Conservation (phyloP, 345 rosid species). For the Triadica sebifera region DNA sequence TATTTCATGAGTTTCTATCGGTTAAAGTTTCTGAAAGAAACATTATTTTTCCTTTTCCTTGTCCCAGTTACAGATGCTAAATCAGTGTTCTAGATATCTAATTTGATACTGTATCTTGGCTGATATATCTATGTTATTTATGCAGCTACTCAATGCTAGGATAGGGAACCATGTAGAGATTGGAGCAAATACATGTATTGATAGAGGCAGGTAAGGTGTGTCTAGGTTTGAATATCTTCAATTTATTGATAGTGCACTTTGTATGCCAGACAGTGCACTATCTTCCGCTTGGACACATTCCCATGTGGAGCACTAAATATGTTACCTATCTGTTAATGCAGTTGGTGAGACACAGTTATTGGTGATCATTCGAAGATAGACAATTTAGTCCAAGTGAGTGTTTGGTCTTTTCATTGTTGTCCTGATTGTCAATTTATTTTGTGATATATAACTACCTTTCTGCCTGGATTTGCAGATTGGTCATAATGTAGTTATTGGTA, state of each 20-base stretch:
- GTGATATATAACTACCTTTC: conserved; percentile 6
- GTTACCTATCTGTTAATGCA: conserved; percentile 33
- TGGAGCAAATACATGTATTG: conserved; percentile 86
- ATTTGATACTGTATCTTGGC: conserved; percentile 11
- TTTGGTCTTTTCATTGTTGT: conserved; percentile 10
- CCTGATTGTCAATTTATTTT: neutral
- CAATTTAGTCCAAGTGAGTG: conserved; percentile 74
- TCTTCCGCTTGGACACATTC: neutral
- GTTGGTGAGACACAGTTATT: conserved; percentile 85
- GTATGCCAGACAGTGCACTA: neutral
- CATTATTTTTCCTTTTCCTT: neutral
- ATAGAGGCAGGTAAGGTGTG: conserved; percentile 70
- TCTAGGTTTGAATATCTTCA: conserved; percentile 6
- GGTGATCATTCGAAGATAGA: conserved; percentile 81
- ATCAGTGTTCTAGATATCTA: neutral
- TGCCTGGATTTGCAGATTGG: conserved; percentile 51
- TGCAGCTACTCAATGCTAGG: conserved; percentile 55
- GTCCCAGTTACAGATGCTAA: neutral
- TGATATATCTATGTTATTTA: neutral
- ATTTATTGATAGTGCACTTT: neutral
- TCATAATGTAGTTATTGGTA: conserved; percentile 74
- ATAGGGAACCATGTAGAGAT: conserved; percentile 77
- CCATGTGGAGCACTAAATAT: conserved; percentile 8
- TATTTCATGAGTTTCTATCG: neutral
- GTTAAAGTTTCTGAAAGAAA: neutral